Conservation (phyloP, 176 grass and related monocot genomes). For the Carex kokanica region DNA sequence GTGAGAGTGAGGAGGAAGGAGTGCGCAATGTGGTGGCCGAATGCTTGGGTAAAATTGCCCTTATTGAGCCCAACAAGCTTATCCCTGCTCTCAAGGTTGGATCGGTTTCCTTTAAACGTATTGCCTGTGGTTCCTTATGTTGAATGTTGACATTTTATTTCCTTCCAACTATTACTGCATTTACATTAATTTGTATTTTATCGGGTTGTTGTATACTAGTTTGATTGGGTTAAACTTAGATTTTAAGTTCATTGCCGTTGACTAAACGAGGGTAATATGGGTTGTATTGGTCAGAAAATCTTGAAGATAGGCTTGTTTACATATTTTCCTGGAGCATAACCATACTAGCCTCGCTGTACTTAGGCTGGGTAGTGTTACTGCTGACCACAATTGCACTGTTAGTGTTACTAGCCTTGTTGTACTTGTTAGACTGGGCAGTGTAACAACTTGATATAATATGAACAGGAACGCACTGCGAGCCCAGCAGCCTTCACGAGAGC, state of each 20-base stretch:
- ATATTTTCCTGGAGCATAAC: neutral
- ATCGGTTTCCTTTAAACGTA: neutral
- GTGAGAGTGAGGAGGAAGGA: constrained; percentile 93
- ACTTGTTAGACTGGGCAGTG: neutral
- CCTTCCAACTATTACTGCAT: neutral
- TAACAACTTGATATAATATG: constrained; percentile 21
- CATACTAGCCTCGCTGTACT: neutral
- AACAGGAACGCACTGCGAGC: constrained; percentile 65
- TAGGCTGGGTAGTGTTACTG: neutral
- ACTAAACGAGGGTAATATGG: neutral
- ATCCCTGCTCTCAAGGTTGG: constrained; percentile 75
- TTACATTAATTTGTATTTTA: neutral
- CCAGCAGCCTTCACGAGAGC: constrained; percentile 76
- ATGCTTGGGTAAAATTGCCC: constrained; percentile 90
- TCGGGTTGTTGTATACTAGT: neutral
- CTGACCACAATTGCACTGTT: neutral
- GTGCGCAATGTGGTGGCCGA: constrained; percentile 94
- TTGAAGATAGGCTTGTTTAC: constrained; percentile 10
- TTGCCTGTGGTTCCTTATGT: neutral
- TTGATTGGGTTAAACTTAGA: neutral
- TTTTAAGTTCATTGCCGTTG: neutral
- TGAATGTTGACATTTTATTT: neutral
- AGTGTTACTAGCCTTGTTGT: neutral
- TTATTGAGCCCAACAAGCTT: constrained; percentile 76
- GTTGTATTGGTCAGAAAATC: neutral